Conservation (phyloP, 2,329 filamentous ascomycete species). For the Penicillium glabrum region DNA sequence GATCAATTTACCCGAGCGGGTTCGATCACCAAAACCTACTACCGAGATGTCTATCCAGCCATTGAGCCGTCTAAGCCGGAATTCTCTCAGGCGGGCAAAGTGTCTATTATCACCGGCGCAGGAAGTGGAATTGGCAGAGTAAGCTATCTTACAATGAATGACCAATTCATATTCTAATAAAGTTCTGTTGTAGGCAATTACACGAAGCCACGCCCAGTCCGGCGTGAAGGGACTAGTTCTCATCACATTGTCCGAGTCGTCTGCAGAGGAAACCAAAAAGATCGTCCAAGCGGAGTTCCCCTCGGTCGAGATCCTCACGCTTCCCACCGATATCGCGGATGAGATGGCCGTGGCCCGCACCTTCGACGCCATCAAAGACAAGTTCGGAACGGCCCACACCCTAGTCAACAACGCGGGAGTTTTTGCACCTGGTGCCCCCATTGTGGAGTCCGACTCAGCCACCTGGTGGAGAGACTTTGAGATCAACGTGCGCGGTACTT, state of each 20-base stretch:
- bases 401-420: constrained; percentile 52
- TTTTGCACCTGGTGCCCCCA: constrained; percentile 22
- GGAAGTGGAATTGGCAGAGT: constrained; percentile 56
- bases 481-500: constrained; percentile 52
- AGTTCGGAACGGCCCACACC: constrained; percentile 32
- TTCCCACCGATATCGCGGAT: not conserved
- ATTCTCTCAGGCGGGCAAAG: constrained; percentile 36
- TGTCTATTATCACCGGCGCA: constrained; percentile 56
- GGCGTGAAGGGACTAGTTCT: not conserved
- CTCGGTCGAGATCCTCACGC: not conserved
- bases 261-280: not conserved
- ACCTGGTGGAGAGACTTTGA: constrained; percentile 47
- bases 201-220: not conserved
- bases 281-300: not conserved
- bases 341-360: not conserved
- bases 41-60: constrained; percentile 42
- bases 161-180: too few relatives aligned
- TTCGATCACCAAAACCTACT: not conserved
- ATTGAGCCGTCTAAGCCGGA: constrained; percentile 47
- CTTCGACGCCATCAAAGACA: not conserved
- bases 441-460: constrained; percentile 37
- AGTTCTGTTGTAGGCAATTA: not conserved
- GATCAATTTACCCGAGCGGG: not conserved
- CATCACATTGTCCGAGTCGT: not conserved
- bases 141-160: constrained; percentile 21